Evolutionary conservation across 202 grass and related monocot species (phyloP).

Genomic region (Hordeum pubiflorum): DNA sequence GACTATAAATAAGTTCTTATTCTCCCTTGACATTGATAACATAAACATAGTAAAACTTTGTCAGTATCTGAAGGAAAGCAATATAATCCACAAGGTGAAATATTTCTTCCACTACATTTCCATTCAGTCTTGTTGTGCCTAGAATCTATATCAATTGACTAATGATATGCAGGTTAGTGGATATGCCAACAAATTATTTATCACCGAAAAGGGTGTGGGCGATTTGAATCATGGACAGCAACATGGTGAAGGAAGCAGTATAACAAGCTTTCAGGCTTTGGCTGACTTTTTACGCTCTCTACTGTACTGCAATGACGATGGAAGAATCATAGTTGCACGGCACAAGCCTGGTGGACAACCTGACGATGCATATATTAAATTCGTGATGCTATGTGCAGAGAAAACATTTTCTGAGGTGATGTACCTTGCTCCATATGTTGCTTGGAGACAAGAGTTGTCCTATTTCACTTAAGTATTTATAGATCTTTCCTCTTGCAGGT

Average conservation of each 20-base stretch:
- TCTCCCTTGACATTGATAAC: slow-evolving; percentile 93
- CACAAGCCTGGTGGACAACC: slow-evolving; percentile 39
- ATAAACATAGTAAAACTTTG: slow-evolving; percentile 92
- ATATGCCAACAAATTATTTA: slow-evolving; percentile 53
- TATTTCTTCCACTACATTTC: background rate
- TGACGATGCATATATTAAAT: slow-evolving; percentile 78
- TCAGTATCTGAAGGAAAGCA: slow-evolving; percentile 93
- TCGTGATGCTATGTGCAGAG: slow-evolving; percentile 87
- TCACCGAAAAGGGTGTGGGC: slow-evolving; percentile 12
- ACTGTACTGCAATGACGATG: slow-evolving; percentile 65
- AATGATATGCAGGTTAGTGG: slow-evolving; percentile 56
- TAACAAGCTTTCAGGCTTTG: slow-evolving; percentile 73
- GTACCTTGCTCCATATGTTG: background rate
- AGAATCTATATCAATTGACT: slow-evolving; percentile 17
- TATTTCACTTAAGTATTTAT: background rate
- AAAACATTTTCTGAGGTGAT: slow-evolving; percentile 79
- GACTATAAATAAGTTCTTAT: slow-evolving; percentile 91
- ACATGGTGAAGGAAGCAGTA: slow-evolving; percentile 58
- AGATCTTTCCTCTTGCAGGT: slow-evolving; percentile 42
- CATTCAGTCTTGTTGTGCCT: background rate
- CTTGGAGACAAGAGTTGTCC: background rate
- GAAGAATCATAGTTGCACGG: slow-evolving; percentile 67
- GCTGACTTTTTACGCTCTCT: slow-evolving; percentile 56
- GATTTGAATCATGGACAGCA: slow-evolving; percentile 12
- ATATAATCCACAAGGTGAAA: slow-evolving; percentile 84